These are phyloP conservation scores for Acorus gramineus DNA, from an alignment of 106 monocot species.

Conservation along the genomic window DNA sequence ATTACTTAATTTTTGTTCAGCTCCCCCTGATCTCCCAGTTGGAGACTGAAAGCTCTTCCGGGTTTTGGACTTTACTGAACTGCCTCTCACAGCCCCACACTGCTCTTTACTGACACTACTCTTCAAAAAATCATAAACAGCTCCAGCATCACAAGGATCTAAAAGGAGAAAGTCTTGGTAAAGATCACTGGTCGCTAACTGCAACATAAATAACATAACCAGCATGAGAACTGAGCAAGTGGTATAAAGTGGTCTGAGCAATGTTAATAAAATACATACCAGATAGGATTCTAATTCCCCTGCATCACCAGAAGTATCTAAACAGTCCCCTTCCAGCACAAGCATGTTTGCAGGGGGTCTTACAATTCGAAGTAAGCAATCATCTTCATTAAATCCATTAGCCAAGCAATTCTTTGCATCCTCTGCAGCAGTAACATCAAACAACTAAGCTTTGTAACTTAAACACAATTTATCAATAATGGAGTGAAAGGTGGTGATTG, in stretches of 20 bases:
- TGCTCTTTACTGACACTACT: slow-evolving; percentile 29
- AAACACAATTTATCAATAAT: neutral
- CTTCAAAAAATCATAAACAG: slow-evolving; percentile 49
- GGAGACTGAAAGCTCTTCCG: slow-evolving; percentile 34
- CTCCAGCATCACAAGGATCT: slow-evolving; percentile 75
- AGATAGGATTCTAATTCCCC: slow-evolving; percentile 78
- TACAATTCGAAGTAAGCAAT: slow-evolving; percentile 18
- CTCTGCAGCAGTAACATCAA: slow-evolving; percentile 26
- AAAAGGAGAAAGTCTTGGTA: slow-evolving; percentile 86
- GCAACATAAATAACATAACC: slow-evolving; percentile 16
- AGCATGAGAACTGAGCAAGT: neutral
- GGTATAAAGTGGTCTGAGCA: slow-evolving; percentile 7
- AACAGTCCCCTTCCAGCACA: slow-evolving; percentile 82
- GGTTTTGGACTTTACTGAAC: slow-evolving; percentile 37
- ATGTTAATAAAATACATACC: slow-evolving; percentile 27
- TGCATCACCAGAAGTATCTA: slow-evolving; percentile 45
- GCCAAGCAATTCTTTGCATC: slow-evolving; percentile 58
- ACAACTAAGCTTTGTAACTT: neutral
- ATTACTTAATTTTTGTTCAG: slow-evolving; percentile 26
- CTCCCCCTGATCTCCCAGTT: slow-evolving; percentile 32
- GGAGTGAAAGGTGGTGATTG: no score
- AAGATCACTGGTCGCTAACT: slow-evolving; percentile 83
- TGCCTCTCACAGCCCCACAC: slow-evolving; percentile 10
- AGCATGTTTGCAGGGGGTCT: slow-evolving; percentile 77
- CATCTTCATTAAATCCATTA: slow-evolving; percentile 16